Base-by-base conservation (phyloP, 176 grass and related monocot genomes). In the Pharus latifolius region DNA sequence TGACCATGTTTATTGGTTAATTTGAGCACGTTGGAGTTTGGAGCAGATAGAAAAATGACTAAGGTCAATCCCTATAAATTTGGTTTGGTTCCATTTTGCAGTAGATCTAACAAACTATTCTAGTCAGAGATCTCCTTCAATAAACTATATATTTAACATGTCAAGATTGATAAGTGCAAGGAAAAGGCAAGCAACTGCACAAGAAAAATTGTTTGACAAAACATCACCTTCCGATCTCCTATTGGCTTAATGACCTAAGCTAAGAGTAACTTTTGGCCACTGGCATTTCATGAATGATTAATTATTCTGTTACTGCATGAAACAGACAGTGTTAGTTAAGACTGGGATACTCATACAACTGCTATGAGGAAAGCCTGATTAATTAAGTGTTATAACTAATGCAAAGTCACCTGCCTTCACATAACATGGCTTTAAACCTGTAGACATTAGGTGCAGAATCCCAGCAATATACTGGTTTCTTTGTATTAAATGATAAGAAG, bases 311-410 rank as follows among this genome's bases (percentile, higher is more conserved):
- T 27, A 9, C 17, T 17, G 13, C 13, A 35, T 24, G 56, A 35
- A 61, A 74, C 70, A 5, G 71, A 74, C 71, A 18, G 9, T n/a
- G 30, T 79, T 70, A 72, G 78, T 78, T 79, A 38, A 23, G 76
- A 35, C n/a, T 27, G 69, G 54, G 23, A 60, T 65, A n/a, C n/a
- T n/a, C n/a, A n/a, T n/a, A 33, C 65, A 61, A 60, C 54, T 79
- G 65, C 76, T 28, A 47, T 20, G 24, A 50, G 9, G 53, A 78
- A 69, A 58, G 40, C 51, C 8, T 16, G 25, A 6, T 20, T 72
- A 17, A 65, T 2, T 65, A 30, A 41, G 8, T 2, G 24, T 22
- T 22, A 20, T 54, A 45, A 31, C 40, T 9, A 42, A 34, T 4
- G 40, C 28, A 48, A 28, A 34, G 41, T 33, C 28, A 1, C 26